phyloP scores from a whole-genome alignment of 108 stramenopile genomes.

The Skeletonema tropicum region DNA sequence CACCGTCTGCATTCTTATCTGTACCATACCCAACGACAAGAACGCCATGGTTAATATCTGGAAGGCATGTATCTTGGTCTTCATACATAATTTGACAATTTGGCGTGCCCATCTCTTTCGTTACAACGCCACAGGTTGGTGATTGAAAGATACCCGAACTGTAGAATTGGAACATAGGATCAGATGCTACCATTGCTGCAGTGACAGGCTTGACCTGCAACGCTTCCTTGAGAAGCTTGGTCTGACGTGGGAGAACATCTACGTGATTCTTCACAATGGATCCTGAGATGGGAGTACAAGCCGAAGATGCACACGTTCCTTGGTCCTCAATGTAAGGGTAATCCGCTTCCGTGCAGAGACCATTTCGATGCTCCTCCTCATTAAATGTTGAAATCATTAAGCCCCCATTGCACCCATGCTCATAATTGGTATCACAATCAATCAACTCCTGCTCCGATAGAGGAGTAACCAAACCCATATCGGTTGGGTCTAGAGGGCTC shows the following conservation, averaged over 20 bases:
- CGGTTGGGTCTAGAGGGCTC: neutral
- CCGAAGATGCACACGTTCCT: conserved; percentile 58
- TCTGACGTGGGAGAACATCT: conserved; percentile 77
- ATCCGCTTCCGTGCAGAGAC: conserved; percentile 89
- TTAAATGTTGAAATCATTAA: conserved; percentile 95
- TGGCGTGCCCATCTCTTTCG: conserved; percentile 15
- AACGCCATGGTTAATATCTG: conserved; percentile 94
- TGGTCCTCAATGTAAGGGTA: conserved; percentile 87
- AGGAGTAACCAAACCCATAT: conserved; percentile 75
- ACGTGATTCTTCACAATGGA: conserved; percentile 74
- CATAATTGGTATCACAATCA: conserved; percentile 84
- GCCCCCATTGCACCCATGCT: conserved; percentile 94
- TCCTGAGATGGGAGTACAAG: conserved; percentile 80
- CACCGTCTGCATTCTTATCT: conserved; percentile 46
- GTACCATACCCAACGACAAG: conserved; percentile 95
- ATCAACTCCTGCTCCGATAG: conserved; percentile 95
- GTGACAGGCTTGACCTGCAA: conserved; percentile 79
- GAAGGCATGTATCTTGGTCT: conserved; percentile 57
- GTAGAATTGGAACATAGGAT: conserved; percentile 95
- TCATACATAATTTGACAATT: conserved; percentile 33
- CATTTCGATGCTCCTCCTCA: conserved; percentile 78
- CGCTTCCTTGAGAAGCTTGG: conserved; percentile 73
- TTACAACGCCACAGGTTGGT: conserved; percentile 64
- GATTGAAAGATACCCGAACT: conserved; percentile 88
- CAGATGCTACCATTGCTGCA: conserved; percentile 81